Conservation (phyloP, 176 grass and related monocot species). For the Olyra latifolia region DNA sequence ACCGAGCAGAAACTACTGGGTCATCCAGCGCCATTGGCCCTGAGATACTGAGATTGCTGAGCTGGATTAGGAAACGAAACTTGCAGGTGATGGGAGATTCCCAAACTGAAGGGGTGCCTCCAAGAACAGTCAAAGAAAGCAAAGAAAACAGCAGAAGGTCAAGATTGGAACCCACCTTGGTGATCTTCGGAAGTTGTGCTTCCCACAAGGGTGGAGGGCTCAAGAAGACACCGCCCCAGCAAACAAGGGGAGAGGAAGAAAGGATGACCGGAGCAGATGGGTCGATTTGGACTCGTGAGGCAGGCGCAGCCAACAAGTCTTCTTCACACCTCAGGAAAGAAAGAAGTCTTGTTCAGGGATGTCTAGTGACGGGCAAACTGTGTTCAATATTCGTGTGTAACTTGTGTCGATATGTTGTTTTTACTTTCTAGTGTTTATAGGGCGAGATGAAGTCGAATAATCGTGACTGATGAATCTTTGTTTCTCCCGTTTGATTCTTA, state of each 20-base stretch:
- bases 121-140: neutral
- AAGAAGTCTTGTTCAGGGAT: neutral
- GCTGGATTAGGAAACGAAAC: neutral
- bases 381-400: neutral
- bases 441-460: neutral
- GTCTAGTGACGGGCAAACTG: neutral
- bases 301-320: neutral
- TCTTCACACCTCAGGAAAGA: no score
- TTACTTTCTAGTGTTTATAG: neutral
- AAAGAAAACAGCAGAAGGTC: neutral
- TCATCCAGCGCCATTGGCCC: slow-evolving; percentile 59
- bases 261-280: slow-evolving; percentile 10
- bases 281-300: slow-evolving; percentile 26
- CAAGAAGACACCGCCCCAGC: neutral
- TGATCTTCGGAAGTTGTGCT: neutral
- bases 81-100: slow-evolving; percentile 12
- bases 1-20: slow-evolving; percentile 65
- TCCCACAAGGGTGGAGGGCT: neutral
- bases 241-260: neutral
- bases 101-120: neutral
- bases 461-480: neutral
- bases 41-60: slow-evolving; percentile 15
- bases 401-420: neutral
- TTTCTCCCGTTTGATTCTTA: neutral
- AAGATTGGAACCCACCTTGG: slow-evolving; percentile 8